Conservation (phyloP, 257 asterid species). For the Nemophila menziesii region DNA sequence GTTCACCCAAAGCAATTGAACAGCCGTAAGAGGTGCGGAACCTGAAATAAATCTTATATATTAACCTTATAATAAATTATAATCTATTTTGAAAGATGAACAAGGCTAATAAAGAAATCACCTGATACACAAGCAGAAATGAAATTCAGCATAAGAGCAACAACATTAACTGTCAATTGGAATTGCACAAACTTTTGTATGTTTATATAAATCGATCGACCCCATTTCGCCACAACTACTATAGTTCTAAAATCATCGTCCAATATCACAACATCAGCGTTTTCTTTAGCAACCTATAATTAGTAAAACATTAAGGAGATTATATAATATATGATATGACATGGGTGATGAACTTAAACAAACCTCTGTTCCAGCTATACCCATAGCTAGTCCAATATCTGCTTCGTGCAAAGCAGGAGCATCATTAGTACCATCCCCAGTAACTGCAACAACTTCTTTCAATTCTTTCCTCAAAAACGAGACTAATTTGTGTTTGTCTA, state of each 20-base stretch:
- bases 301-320: no score
- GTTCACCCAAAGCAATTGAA: conserved; percentile 89
- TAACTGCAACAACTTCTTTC: conserved; percentile 66
- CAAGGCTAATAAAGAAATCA: conserved; percentile 6
- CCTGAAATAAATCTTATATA: conserved; percentile 28
- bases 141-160: conserved; percentile 62
- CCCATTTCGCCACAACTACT: conserved; percentile 67
- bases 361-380: conserved; percentile 95
- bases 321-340: no score
- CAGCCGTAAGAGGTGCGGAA: conserved; percentile 79
- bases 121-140: conserved; percentile 68
- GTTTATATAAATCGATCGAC: conserved; percentile 71
- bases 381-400: conserved; percentile 94
- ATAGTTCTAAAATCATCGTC: conserved; percentile 69
- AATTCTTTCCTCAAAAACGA: conserved; percentile 44
- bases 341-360: no score
- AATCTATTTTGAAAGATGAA: not conserved
- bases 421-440: conserved; percentile 95
- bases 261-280: conserved; percentile 67
- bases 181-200: conserved; percentile 81
- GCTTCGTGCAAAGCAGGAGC: conserved; percentile 95
- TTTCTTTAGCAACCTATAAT: conserved; percentile 74
- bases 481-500: conserved; percentile 69
- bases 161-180: conserved; percentile 70
- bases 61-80: not conserved